phyloP scores from a whole-genome alignment of 169 alveolate genomes.

The Neospora caninum region DNA sequence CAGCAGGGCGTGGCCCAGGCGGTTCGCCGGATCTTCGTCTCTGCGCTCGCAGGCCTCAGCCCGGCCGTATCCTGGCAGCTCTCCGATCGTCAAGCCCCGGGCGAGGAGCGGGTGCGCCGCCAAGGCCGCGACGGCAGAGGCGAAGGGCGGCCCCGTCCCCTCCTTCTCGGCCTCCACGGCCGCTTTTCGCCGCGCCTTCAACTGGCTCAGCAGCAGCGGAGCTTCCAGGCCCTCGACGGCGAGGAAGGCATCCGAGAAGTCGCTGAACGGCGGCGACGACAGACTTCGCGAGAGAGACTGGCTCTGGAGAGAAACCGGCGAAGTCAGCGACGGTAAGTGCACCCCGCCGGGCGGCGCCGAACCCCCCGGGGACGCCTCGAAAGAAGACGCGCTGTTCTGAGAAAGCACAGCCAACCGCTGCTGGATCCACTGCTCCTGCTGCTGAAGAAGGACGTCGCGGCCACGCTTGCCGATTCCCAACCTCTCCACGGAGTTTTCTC shows the following conservation, averaged over 20 bases:
- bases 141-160: neutral
- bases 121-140: neutral
- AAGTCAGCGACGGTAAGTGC: too few species aligned
- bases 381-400: too few species aligned
- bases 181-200: neutral
- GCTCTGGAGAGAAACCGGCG: neutral
- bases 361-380: neutral
- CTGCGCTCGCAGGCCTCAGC: too few species aligned
- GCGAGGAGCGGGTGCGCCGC: too few species aligned
- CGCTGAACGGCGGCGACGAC: neutral
- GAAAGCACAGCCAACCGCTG: neutral
- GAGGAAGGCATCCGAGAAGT: slow-evolving; percentile 22
- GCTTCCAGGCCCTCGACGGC: slow-evolving; percentile 37
- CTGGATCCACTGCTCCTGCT: slow-evolving; percentile 39
- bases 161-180: neutral
- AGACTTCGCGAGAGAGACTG: neutral
- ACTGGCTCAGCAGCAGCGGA: slow-evolving; percentile 27
- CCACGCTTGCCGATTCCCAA: slow-evolving; percentile 33
- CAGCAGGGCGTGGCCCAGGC: neutral
- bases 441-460: neutral
- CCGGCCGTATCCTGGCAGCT: too few species aligned
- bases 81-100: too few species aligned
- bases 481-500: slow-evolving; percentile 13
- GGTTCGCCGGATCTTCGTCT: too few species aligned
- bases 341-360: too few species aligned